Percentiles rank a stretch among this genome's conserved stretches.
Conservation (phyloP, 495 filamentous ascomycete species). For the Hypoxylon fragiforme region DNA sequence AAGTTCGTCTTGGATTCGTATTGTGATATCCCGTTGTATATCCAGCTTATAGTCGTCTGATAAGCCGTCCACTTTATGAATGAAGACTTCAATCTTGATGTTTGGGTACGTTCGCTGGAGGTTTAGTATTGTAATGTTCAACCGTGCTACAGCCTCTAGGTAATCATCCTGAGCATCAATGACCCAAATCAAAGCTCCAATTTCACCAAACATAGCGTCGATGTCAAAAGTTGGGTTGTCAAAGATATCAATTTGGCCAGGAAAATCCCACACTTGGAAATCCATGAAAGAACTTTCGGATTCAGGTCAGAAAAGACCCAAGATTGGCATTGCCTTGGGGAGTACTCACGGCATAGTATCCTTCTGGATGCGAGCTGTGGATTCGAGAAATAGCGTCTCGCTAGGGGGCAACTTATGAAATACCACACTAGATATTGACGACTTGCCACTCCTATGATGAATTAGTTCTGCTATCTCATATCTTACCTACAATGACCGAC, state of each 20-base stretch:
- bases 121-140: conserved; percentile 83
- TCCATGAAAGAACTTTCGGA: conserved; percentile 90
- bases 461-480: conserved; percentile 17
- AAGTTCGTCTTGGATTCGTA: conserved; percentile 96
- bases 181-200: conserved; percentile 95
- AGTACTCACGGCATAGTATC: conserved; percentile 78
- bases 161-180: conserved; percentile 98
- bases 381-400: conserved; percentile 93
- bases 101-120: conserved; percentile 84
- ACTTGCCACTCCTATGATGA: conserved; percentile 84
- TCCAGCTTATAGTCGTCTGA: conserved; percentile 94
- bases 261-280: conserved; percentile 97
- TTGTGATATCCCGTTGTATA: conserved; percentile 90
- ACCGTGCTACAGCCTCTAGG: conserved; percentile 80
- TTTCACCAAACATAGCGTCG: conserved; percentile 88
- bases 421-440: conserved; percentile 95
- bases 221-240: conserved; percentile 81
- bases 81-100: conserved; percentile 96
- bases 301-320: not conserved
- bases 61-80: conserved; percentile 95
- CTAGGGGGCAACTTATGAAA: conserved; percentile 96
- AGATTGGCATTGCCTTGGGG: not conserved
- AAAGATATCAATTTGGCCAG: conserved; percentile 87
- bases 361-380: conserved; percentile 88
- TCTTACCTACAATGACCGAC: conserved; percentile 18